Percentiles rank a stretch among this genome's conserved stretches.
Evolutionary conservation across 257 asterid genomes (phyloP).

Genomic region (Ehretia macrophylla): DNA sequence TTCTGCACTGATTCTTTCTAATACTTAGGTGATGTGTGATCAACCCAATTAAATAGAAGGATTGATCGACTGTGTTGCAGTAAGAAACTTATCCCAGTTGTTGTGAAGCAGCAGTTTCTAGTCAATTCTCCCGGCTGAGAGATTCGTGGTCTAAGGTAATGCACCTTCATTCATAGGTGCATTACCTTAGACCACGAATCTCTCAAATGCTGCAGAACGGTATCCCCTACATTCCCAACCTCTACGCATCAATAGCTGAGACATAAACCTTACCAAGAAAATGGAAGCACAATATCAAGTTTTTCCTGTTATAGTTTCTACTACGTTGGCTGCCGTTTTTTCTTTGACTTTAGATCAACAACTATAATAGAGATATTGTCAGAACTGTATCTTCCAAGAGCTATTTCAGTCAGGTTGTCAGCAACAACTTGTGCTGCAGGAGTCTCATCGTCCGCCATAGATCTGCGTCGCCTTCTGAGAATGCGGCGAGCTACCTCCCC

Average conservation of each 20-base stretch:
- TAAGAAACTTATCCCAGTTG: neutral
- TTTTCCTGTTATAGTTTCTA: neutral
- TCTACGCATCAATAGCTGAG: too few species aligned
- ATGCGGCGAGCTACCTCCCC: slow-evolving; percentile 10
- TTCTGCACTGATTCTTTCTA: neutral
- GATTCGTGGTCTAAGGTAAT: neutral
- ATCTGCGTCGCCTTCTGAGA: slow-evolving; percentile 12
- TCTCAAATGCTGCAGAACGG: neutral
- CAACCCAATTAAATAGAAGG: slow-evolving; percentile 3
- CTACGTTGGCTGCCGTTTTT: neutral
- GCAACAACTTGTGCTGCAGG: slow-evolving; percentile 16
- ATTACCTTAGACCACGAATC: neutral
- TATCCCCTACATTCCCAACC: neutral
- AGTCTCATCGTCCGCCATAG: slow-evolving; percentile 1
- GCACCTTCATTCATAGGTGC: neutral
- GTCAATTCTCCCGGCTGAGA: neutral
- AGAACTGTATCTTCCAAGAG: slow-evolving; percentile 5
- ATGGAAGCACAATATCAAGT: neutral
- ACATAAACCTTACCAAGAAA: neutral
- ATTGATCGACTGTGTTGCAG: neutral
- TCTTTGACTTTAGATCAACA: slow-evolving; percentile 14
- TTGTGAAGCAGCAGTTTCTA: neutral
- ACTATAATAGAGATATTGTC: slow-evolving; percentile 12
- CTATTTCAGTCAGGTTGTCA: slow-evolving; percentile 10
- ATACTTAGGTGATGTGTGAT: neutral